Conservation (phyloP, 352 stramenopile genomes). For the Vaucheria bursata region DNA sequence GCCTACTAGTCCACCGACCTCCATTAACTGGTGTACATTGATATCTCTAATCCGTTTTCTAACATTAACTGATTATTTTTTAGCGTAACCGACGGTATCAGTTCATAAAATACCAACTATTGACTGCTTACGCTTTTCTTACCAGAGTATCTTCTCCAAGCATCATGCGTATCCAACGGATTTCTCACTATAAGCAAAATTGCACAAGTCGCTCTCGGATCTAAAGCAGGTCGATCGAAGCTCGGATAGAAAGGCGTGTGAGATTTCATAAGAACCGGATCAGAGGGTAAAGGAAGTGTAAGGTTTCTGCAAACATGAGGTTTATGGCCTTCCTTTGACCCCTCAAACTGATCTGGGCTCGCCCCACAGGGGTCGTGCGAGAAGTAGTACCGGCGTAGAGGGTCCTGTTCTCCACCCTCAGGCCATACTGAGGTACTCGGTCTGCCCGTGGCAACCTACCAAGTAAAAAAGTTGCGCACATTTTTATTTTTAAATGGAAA, state of each 20-base stretch:
- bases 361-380: constrained; percentile 21
- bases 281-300: not conserved
- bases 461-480: not conserved
- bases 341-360: constrained; percentile 32
- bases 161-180: constrained; percentile 35
- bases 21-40: too few relatives aligned
- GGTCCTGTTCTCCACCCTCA: not conserved
- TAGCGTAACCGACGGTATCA: too few relatives aligned
- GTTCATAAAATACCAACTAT: not conserved
- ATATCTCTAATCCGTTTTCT: too few relatives aligned
- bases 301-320: not conserved
- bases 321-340: not conserved
- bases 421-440: not conserved
- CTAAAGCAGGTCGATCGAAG: constrained; percentile 29
- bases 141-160: constrained; percentile 13
- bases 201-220: constrained; percentile 22
- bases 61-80: not conserved
- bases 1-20: not conserved
- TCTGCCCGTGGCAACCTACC: not conserved
- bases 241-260: constrained; percentile 40
- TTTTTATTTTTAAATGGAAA: too few relatives aligned
- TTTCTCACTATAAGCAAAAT: constrained; percentile 34
- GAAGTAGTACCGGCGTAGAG: not conserved
- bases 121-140: too few relatives aligned
- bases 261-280: constrained; percentile 38